A percentile compares a stretch with the other conserved stretches of the same genome.
Conservation (phyloP, 352 stramenopile genomes). For the Phytophthora nicotianae region DNA sequence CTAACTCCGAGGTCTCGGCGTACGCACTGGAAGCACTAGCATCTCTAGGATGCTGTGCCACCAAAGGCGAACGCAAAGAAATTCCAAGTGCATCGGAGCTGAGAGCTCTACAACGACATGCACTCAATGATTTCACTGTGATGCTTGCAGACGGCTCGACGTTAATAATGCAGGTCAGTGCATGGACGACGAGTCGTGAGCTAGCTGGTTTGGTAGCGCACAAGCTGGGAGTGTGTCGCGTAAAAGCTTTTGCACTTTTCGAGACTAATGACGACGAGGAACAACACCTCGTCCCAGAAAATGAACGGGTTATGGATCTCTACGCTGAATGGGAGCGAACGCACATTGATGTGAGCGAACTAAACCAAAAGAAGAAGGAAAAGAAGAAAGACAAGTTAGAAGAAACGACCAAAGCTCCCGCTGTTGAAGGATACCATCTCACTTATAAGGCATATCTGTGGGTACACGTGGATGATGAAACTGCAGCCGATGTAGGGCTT, state of each 20-base stretch:
- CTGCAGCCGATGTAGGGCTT: conserved; percentile 57
- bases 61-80: conserved; percentile 61
- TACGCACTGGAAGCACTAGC: conserved; percentile 51
- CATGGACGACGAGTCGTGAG: conserved; percentile 69
- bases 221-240: conserved; percentile 50
- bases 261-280: conserved; percentile 53
- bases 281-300: conserved; percentile 59
- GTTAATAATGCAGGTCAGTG: conserved; percentile 50
- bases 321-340: conserved; percentile 78
- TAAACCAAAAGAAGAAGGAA: conserved; percentile 48
- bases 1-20: conserved; percentile 35
- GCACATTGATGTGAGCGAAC: conserved; percentile 41
- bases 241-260: conserved; percentile 66
- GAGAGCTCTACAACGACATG: conserved; percentile 52
- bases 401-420: not conserved
- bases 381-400: conserved; percentile 12
- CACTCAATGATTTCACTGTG: conserved; percentile 48
- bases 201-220: conserved; percentile 40
- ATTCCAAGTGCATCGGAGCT: conserved; percentile 65
- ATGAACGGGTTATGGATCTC: conserved; percentile 77
- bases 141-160: conserved; percentile 51
- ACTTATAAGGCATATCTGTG: conserved; percentile 81
- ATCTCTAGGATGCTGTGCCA: conserved; percentile 41
- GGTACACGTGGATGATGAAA: conserved; percentile 65
- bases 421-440: conserved; percentile 41